Evolutionary conservation across 805 yeast genomes (phyloP).

Genomic region (Myxozyma neotropica): DNA sequence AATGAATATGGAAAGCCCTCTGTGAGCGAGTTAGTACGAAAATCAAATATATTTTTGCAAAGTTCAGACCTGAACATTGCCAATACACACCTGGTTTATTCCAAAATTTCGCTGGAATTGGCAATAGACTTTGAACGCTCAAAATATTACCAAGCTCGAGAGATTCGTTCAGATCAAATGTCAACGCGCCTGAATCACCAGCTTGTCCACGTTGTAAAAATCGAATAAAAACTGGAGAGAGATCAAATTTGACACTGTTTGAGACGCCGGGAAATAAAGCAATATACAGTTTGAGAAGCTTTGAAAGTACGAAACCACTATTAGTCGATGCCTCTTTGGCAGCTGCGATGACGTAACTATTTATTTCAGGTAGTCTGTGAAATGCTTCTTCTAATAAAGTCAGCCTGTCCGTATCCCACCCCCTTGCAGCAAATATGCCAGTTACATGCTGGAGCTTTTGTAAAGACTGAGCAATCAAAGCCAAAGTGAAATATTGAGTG

Average conservation of each 20-base stretch:
- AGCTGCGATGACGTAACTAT: conserved; percentile 24
- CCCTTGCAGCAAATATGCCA: conserved; percentile 44
- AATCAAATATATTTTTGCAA: neutral
- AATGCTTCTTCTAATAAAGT: conserved; percentile 45
- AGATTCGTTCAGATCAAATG: neutral
- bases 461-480: conserved; percentile 57
- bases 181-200: neutral
- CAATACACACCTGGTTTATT: conserved; percentile 47
- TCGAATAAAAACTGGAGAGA: conserved; percentile 7
- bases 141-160: conserved; percentile 47
- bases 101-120: conserved; percentile 78
- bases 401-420: conserved; percentile 47
- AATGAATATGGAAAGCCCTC: conserved; percentile 52
- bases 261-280: conserved; percentile 11
- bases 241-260: conserved; percentile 7
- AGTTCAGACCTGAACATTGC: neutral
- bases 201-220: neutral
- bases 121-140: conserved; percentile 58
- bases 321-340: neutral
- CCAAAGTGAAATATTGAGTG: conserved; percentile 65
- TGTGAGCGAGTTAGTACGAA: neutral
- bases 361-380: conserved; percentile 43
- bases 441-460: conserved; percentile 54
- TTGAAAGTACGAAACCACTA: conserved; percentile 10
- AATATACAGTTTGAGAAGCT: conserved; percentile 13